Base-by-base conservation (phyloP, 225 moss, liverwort and hornwort species). In the Neckera pumila region DNA sequence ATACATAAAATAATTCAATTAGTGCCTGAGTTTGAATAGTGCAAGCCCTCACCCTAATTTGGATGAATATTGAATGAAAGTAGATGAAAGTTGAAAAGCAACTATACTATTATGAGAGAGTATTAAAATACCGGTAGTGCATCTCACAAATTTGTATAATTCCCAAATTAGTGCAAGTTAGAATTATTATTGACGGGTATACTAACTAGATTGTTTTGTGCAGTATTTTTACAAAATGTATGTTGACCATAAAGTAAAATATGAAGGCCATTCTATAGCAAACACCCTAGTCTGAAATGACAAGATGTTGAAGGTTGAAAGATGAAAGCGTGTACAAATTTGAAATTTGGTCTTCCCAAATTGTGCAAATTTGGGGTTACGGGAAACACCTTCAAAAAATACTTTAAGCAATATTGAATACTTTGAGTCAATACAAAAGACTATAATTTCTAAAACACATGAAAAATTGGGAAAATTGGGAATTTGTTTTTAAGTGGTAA, bases 21-120 rank as follows among this genome's bases (percentile, higher is more conserved):
- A 34, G 3, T 53, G 22, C 22, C 36, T 22, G 22, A 51, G 12
- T 53, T 75, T 53, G 33, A 33, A 12, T 49, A 49, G 49, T 33
- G 7, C 7, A 33, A 18, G 33, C 4, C 19, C 2, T 7, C 5
- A 34, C 7, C 10, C 12, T 33, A 33, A 51, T 76, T 51, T 33
- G 49, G 12, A 53, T 76, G 34, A 51, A 5, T 22, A 53, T 34
- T 76, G 21, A 7, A 51, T 76, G 14, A 23, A 54, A 76, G 3
- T 34, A 53, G 20, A 13, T 21, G 20, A 33, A 20, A 76, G 51
- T 76, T 76, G 13, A 33, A 51, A 47, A 17, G 22, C 1, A 18
- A 45, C 18, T 45, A 17, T 34, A 12, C 0, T 34, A 8, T 14
- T 14, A 0, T 22, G 2, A 51, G 5, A 76, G 2, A 9, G 2